Evolutionary conservation across 2,329 filamentous ascomycete genomes (phyloP).

Genomic region (Botrytis aclada): DNA sequence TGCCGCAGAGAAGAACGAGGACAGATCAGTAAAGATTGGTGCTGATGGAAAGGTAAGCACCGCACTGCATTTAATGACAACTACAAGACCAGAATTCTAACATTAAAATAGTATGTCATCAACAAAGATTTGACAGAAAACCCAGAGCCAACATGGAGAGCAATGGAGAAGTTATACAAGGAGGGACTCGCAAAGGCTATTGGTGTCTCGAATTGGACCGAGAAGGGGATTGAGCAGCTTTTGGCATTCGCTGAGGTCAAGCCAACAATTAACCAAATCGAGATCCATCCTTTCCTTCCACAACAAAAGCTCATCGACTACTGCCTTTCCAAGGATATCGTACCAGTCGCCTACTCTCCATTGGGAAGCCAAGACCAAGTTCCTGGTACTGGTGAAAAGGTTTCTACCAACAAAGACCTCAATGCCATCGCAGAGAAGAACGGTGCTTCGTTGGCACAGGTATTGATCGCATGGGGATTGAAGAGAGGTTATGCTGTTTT

Average conservation of each 20-base stretch:
- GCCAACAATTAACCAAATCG: conserved; percentile 54
- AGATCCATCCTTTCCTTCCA: conserved; percentile 70
- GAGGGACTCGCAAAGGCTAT: conserved; percentile 58
- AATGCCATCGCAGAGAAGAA: conserved; percentile 64
- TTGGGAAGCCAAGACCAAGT: conserved; percentile 62
- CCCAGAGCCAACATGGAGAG: conserved; percentile 67
- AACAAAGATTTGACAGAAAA: conserved; percentile 64
- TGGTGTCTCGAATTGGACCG: conserved; percentile 59
- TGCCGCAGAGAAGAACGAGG: conserved; percentile 71
- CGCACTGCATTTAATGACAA: neutral
- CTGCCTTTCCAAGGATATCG: conserved; percentile 65
- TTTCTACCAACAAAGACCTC: conserved; percentile 58
- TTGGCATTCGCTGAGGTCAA: conserved; percentile 47
- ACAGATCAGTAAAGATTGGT: conserved; percentile 56
- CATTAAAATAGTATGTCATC: conserved; percentile 51
- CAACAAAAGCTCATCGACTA: conserved; percentile 70
- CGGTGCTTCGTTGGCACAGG: conserved; percentile 55
- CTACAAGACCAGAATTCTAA: conserved; percentile 17
- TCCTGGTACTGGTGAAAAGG: conserved; percentile 64
- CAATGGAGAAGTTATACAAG: conserved; percentile 64
- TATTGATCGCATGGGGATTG: conserved; percentile 71
- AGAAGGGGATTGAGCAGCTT: conserved; percentile 52
- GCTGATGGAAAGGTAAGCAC: conserved; percentile 48
- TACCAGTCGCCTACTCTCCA: conserved; percentile 71
- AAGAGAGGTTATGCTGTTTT: conserved; percentile 67